A percentile compares a stretch with the other conserved stretches of the same genome.
Evolutionary conservation across 352 stramenopile species (phyloP).

Genomic region (Globisporangium emineosum): DNA sequence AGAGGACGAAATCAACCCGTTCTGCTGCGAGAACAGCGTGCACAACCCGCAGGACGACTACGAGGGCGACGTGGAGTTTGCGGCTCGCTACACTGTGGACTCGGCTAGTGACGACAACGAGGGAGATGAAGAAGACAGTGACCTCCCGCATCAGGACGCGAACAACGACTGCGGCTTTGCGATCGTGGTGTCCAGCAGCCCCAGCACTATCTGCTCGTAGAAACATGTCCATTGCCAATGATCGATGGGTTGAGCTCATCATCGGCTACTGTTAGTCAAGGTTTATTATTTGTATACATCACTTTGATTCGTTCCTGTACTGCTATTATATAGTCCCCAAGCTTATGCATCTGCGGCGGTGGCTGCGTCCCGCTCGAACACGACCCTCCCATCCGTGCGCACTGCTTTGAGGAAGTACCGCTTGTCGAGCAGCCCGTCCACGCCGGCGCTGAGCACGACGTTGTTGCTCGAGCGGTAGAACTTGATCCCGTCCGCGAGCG

Average conservation of each 20-base stretch:
- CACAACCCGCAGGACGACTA: constrained; percentile 25
- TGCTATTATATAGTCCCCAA: neutral
- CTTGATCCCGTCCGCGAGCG: constrained; percentile 64
- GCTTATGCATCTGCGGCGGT: neutral
- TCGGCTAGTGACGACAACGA: constrained; percentile 13
- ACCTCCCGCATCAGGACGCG: neutral
- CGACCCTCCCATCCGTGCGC: constrained; percentile 38
- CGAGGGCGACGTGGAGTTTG: constrained; percentile 31
- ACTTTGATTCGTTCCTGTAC: neutral
- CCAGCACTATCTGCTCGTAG: neutral
- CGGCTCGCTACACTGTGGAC: constrained; percentile 26
- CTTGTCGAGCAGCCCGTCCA: constrained; percentile 41
- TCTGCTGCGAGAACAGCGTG: constrained; percentile 31
- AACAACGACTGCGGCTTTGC: constrained; percentile 5
- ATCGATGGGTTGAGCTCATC: too few species aligned
- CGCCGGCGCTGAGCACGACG: constrained; percentile 67
- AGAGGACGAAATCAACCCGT: constrained; percentile 78
- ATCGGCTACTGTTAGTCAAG: neutral
- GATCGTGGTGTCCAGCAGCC: constrained; percentile 9
- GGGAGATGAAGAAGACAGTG: too few species aligned
- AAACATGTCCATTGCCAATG: neutral
- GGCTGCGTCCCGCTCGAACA: constrained; percentile 40
- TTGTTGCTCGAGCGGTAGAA: constrained; percentile 87
- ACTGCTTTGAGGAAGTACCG: constrained; percentile 68
- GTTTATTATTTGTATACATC: neutral